phyloP scores from a whole-genome alignment of 129 eudicot genomes.

The Arctium minus region DNA sequence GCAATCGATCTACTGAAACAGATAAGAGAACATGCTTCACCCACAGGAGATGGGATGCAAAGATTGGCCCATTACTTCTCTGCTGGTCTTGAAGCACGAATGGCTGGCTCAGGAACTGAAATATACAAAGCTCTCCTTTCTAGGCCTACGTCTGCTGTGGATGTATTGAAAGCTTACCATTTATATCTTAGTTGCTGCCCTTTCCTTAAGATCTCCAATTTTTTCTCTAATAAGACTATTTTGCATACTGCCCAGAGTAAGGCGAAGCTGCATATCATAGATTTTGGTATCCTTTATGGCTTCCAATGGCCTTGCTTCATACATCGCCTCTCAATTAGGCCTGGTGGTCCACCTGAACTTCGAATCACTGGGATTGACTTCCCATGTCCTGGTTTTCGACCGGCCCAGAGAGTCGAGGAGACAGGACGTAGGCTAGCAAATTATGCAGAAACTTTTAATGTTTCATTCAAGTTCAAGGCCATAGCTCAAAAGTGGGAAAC shows the following conservation, averaged over 20 bases:
- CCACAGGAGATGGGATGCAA: constrained; percentile 81
- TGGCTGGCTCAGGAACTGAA: constrained; percentile 76
- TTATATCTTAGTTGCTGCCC: constrained; percentile 65
- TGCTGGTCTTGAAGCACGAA: constrained; percentile 74
- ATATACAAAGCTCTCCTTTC: constrained; percentile 45
- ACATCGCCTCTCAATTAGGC: constrained; percentile 62
- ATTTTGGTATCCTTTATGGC: constrained; percentile 73
- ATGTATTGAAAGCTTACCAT: constrained; percentile 71
- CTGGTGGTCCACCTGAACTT: constrained; percentile 81
- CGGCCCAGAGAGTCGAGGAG: constrained; percentile 72
- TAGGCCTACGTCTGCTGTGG: constrained; percentile 55
- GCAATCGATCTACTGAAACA: constrained; percentile 62
- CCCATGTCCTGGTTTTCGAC: constrained; percentile 73
- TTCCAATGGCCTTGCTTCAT: constrained; percentile 85
- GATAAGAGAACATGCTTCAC: constrained; percentile 67
- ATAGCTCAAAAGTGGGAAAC: constrained; percentile 85
- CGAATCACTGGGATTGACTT: constrained; percentile 78
- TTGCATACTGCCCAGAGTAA: constrained; percentile 44
- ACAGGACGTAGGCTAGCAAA: constrained; percentile 64
- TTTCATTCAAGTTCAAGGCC: constrained; percentile 69
- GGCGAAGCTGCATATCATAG: constrained; percentile 52
- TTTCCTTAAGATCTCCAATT: constrained; percentile 57
- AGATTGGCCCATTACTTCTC: constrained; percentile 77
- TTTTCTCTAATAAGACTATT: constrained; percentile 65
- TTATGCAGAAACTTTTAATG: constrained; percentile 62